Conservation (phyloP, 257 asterid genomes). For the Solanum raphanifolium region DNA sequence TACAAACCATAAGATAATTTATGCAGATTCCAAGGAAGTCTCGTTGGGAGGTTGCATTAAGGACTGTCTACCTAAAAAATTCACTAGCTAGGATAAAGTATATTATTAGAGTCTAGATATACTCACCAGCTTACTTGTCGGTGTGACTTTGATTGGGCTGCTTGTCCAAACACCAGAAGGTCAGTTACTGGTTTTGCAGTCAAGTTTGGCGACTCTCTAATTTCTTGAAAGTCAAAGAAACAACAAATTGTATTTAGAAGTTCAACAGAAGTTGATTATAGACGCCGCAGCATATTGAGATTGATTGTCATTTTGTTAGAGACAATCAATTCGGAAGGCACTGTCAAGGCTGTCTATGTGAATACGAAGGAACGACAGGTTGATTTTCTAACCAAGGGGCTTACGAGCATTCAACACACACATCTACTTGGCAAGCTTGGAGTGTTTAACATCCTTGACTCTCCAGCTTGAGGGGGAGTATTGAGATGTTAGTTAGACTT, state of each 20-base stretch:
- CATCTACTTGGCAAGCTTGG: neutral
- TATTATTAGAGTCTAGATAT: neutral
- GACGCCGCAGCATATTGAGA: neutral
- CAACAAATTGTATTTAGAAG: too few relatives aligned
- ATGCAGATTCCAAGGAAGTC: neutral
- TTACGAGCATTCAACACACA: neutral
- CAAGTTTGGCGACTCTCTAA: too few relatives aligned
- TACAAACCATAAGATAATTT: neutral
- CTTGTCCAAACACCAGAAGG: neutral
- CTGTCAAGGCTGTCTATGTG: accelerated
- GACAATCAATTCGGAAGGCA: neutral
- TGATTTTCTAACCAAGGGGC: neutral
- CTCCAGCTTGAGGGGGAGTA: neutral
- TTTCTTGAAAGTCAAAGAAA: neutral
- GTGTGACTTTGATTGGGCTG: neutral
- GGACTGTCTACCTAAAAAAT: too few relatives aligned
- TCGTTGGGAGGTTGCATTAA: neutral
- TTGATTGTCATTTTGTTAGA: neutral
- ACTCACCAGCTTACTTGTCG: neutral
- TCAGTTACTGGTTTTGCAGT: neutral
- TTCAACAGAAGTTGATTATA: too few relatives aligned
- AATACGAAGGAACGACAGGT: neutral
- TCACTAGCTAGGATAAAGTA: neutral
- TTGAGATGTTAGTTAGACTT: too few relatives aligned
- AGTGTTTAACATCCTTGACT: too few relatives aligned